A percentile compares a stretch with the other conserved stretches of the same genome.
These are phyloP conservation scores for Tylopilus rubrobrunneus DNA, from an alignment of 768 basidiomycete genomes.

Conservation along the genomic window DNA sequence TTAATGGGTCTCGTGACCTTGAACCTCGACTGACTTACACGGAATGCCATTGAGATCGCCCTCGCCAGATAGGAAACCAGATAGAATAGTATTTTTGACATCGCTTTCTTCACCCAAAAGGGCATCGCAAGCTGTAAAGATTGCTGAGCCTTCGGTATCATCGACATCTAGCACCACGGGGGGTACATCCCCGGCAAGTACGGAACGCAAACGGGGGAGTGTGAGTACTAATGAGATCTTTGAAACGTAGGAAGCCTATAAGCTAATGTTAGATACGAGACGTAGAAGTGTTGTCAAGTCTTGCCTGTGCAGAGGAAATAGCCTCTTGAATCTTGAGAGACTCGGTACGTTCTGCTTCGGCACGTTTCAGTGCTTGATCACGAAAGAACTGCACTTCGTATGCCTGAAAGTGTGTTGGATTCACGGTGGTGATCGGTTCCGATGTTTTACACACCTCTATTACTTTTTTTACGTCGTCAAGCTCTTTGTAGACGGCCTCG, in stretches of 20 bases:
- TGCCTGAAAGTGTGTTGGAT: conserved; percentile 34
- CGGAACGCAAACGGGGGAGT: conserved; percentile 55
- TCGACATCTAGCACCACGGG: conserved; percentile 41
- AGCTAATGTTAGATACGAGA: not conserved
- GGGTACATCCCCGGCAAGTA: conserved; percentile 44
- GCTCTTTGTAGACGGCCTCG: conserved; percentile 76
- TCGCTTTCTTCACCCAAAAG: conserved; percentile 56
- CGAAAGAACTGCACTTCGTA: conserved; percentile 62
- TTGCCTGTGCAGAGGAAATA: conserved; percentile 57
- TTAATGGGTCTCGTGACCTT: conserved; percentile 5
- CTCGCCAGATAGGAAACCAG: conserved; percentile 51
- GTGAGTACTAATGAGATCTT: conserved; percentile 52
- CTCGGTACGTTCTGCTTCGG: conserved; percentile 54
- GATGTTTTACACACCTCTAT: conserved; percentile 69
- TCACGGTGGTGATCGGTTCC: not conserved
- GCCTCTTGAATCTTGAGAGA: conserved; percentile 52
- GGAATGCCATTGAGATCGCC: conserved; percentile 61
- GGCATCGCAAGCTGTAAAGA: conserved; percentile 49
- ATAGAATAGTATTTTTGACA: conserved; percentile 46
- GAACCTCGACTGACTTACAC: conserved; percentile 43
- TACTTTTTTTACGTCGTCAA: conserved; percentile 79
- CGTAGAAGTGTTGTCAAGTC: not conserved
- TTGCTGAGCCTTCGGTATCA: conserved; percentile 49
- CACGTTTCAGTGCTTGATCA: conserved; percentile 51
- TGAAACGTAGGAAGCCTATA: conserved; percentile 40